Percentiles rank a stretch among this genome's conserved stretches.
These are phyloP conservation scores for Pharus latifolius DNA, from an alignment of 176 grass and related monocot genomes.

Conservation along the genomic window DNA sequence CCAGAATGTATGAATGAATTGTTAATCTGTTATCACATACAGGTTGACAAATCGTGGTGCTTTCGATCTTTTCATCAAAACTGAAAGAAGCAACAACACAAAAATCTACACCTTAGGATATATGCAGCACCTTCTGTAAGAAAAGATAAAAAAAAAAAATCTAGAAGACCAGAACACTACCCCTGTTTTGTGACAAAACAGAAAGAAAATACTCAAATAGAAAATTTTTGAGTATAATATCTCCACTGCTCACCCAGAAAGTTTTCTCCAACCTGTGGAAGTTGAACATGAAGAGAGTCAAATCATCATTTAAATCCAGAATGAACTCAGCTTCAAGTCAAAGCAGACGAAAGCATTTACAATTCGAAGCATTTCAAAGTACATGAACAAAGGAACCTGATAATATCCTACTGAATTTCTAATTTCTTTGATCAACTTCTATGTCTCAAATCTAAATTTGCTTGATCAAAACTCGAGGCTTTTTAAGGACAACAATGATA, in stretches of 20 bases:
- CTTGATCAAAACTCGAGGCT: neutral
- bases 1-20: conserved; percentile 7
- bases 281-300: conserved; percentile 2
- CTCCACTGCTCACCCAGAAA: conserved; percentile 17
- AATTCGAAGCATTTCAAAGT: neutral
- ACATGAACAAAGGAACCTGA: too few species aligned
- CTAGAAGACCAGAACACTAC: neutral
- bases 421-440: too few species aligned
- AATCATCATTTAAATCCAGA: neutral
- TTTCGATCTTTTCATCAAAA: neutral
- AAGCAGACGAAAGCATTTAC: neutral
- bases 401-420: too few species aligned
- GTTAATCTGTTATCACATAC: neutral
- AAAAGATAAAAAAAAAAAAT: conserved; percentile 6
- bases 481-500: neutral
- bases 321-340: neutral
- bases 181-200: conserved; percentile 13
- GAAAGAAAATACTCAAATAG: conserved; percentile 11
- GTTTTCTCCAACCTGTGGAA: conserved; percentile 38
- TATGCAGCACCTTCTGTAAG: conserved; percentile 6
- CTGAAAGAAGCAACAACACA: neutral
- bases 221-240: neutral
- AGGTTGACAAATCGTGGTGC: neutral
- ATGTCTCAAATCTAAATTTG: too few species aligned
- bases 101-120: conserved; percentile 16